Percentiles rank a stretch among this genome's conserved stretches.
Evolutionary conservation across 164 flowering plant genomes (phyloP).

Genomic region (Annona cherimola): DNA sequence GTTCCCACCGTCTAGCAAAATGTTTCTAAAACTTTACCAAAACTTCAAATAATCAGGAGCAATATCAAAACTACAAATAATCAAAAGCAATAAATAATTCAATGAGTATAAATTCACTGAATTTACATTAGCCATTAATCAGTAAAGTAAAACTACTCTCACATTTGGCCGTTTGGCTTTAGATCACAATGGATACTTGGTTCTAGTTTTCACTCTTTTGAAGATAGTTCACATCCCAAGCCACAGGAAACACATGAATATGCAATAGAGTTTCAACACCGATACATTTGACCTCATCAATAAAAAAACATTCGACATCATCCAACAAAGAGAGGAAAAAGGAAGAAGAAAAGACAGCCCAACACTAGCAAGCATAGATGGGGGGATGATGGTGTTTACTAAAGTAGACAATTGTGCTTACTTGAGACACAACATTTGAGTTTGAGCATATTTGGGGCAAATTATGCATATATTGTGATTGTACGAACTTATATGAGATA

Average conservation of each 20-base stretch:
- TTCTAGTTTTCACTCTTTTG: conserved; percentile 31
- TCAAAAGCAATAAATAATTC: conserved; percentile 3
- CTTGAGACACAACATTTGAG: no score
- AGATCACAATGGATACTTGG: conserved; percentile 7
- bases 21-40: conserved; percentile 99
- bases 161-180: conserved; percentile 2
- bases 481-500: no score
- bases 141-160: not conserved
- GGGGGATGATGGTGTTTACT: no score
- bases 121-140: conserved; percentile 9
- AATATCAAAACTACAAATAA: conserved; percentile 6
- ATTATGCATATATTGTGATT: no score
- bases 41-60: conserved; percentile 67
- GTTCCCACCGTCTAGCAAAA: conserved; percentile 96
- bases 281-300: no score
- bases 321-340: no score
- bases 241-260: not conserved
- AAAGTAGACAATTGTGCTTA: no score
- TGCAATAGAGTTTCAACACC: not conserved
- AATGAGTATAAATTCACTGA: conserved; percentile 14
- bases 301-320: no score
- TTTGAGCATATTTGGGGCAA: no score
- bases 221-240: conserved; percentile 98
- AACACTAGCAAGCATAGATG: no score
- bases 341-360: no score